Evolutionary conservation across 2,329 filamentous ascomycete species (phyloP), one percentile per base, ranked within the genome.

Genomic region (Pseudohalonectria lignicola): DNA sequence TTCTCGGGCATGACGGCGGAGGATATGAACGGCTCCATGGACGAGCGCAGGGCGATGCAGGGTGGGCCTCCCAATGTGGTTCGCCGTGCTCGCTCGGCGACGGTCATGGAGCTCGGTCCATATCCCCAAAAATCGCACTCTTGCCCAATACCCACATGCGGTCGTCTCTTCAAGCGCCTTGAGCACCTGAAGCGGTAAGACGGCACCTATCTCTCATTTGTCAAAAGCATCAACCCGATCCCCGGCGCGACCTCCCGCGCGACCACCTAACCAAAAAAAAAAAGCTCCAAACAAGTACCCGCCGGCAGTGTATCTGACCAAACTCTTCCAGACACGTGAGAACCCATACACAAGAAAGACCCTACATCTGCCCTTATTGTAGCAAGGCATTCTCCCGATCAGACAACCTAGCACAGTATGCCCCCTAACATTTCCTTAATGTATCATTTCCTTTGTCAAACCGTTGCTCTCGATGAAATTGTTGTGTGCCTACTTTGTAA

Each of bases 51-150:
- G 69, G 58, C 81, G 67, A 67, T 85, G 75, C 36, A 13, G 13
- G 64, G 80, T 66, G 65, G 83, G 64, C 59, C 78, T 17, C 78
- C 79, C 44, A 85, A 82, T 43, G 86, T 86, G 42, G 82, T 92
- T 52, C 84, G 92, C 51, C 78, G 92, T 53, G 92, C 92, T 46
- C 81, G 90, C 47, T 95, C 88, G 49, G 90, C 92, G 37, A 96
- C 92, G 4, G 84, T 93, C 61, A 93, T 93, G 82, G 92, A 98
- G 61, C 76, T 95, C 45, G 87, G 86, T 23, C 92, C 93, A 12
- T 96, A 96, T 58, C 87, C 92, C 37, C 86, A 94, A 57, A 98
- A 98, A 64, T 94, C 88, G 30, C 92, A 98, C 63, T 96, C 90
- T 2, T 98, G 92, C 67, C 92, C 92, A n/a, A 98, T 98, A 53